Evolutionary conservation across 306 rosid genomes (phyloP), one percentile per base, ranked within the genome.

Genomic region (Quercus berberidifolia): DNA sequence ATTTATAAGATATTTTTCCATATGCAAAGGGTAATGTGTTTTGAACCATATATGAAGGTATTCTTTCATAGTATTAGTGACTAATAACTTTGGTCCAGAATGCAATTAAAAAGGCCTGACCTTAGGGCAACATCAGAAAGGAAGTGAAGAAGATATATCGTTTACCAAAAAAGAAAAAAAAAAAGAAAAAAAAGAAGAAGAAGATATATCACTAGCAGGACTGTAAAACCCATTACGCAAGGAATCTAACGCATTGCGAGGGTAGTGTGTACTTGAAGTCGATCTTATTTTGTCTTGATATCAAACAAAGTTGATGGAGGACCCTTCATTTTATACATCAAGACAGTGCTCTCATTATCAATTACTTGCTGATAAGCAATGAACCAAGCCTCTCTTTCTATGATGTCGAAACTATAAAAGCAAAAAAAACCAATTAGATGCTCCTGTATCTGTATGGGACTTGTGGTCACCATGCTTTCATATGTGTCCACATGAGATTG

Each of bases 401-500:
- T 19, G 51, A 31, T 63, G 35, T 63, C 7, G 41, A 63, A 28
- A 58, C 23, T 3, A 49, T 13, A 49, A 71, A 13, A 49, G 5
- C 17, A 49, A 49, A 49, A 46, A 18, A 62, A 14, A 26, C 14
- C 25, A 26, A 26, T 15, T 20, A 33, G 72, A 78, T 79, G 54
- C 77, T 79, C 20, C 12, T 51, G 20, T 33, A 35, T 49, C 46
- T 41, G 5, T 49, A 63, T 51, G 17, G 28, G 43, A 74, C 74
- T 26, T 35, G 59, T 80, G 83, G 79, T 38, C 10, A 41, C 62
- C 83, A 41, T 23, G 69, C 52, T 15, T 38, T 51, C 38, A n/a
- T 38, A 38, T 8, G 11, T 20, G 56, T 67, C 75, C 62, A 46
- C 62, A 46, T 64, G 49, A 55, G 68, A 52, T 68, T 57, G 54